Percentiles rank a stretch among this genome's conserved stretches.
These are phyloP conservation scores for Polygonum maritimum DNA, from an alignment of 148 eudicot species.

Conservation along the genomic window DNA sequence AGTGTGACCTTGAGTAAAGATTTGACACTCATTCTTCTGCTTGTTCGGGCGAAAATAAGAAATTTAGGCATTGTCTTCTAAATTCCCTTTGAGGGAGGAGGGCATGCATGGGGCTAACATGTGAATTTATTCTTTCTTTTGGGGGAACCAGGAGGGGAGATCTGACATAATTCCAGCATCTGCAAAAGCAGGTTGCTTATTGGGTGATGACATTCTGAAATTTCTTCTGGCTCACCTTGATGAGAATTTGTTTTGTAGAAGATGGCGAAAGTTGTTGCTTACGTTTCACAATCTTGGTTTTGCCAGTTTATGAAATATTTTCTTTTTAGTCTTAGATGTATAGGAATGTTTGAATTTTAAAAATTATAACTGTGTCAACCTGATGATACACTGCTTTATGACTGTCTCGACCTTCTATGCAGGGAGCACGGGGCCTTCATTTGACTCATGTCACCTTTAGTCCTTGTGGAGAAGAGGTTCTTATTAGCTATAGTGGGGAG, in stretches of 20 bases:
- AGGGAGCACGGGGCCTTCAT: slow-evolving; percentile 76
- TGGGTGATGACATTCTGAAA: background rate
- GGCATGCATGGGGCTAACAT: background rate
- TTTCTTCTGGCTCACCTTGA: background rate
- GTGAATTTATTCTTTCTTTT: background rate
- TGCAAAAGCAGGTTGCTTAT: background rate
- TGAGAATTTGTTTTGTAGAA: background rate
- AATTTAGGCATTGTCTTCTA: background rate
- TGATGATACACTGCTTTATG: background rate
- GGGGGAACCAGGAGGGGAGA: background rate
- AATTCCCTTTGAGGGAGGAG: background rate
- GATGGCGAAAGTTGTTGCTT: background rate
- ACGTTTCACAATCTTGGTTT: background rate
- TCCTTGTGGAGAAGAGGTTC: slow-evolving; percentile 86
- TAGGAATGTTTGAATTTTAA: background rate
- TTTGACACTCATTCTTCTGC: background rate
- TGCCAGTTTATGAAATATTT: background rate
- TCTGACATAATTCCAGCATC: background rate
- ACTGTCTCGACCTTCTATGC: slow-evolving; percentile 12
- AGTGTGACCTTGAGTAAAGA: background rate
- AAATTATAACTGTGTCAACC: background rate
- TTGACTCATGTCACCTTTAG: slow-evolving; percentile 91
- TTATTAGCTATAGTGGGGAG: slow-evolving; percentile 89
- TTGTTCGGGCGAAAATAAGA: background rate
- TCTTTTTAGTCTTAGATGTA: background rate